A percentile compares a stretch with the other conserved stretches of the same genome.
These are phyloP conservation scores for Triangularia setosa DNA, from an alignment of 2,329 filamentous ascomycete genomes.

Conservation along the genomic window DNA sequence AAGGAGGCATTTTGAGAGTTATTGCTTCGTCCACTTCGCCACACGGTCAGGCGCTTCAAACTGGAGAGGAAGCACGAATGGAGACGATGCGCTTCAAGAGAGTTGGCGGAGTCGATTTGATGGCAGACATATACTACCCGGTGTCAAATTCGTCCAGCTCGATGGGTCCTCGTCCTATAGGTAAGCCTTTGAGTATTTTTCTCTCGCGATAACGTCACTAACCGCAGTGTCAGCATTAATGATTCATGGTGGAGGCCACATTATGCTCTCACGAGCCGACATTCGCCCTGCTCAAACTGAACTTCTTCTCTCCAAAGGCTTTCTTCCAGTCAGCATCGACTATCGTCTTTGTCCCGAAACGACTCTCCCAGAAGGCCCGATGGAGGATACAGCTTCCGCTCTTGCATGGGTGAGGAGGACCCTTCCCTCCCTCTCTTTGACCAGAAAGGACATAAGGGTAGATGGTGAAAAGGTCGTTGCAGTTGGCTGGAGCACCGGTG, in stretches of 20 bases:
- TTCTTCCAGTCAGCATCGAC: constrained; percentile 47
- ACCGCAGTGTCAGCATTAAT: constrained; percentile 34
- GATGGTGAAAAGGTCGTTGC: background rate
- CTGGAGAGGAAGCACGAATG: constrained; percentile 1
- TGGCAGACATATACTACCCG: constrained; percentile 34
- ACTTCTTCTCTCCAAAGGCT: constrained; percentile 35
- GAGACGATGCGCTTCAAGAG: constrained; percentile 25
- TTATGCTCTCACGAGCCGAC: constrained; percentile 37
- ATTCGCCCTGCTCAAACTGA: constrained; percentile 36
- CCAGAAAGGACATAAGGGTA: background rate
- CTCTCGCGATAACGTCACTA: background rate
- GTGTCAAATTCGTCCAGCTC: background rate
- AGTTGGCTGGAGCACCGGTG: constrained; percentile 41
- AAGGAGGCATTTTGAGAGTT: constrained; percentile 27
- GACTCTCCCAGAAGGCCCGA: constrained; percentile 41
- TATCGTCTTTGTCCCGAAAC: constrained; percentile 49
- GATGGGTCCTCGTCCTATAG: constrained; percentile 9
- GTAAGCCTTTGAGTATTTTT: constrained; percentile 5
- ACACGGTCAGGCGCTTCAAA: background rate
- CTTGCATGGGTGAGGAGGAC: constrained; percentile 25
- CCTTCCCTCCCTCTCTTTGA: background rate
- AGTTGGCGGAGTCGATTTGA: constrained; percentile 18
- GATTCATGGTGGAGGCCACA: constrained; percentile 43
- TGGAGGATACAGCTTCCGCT: constrained; percentile 43
- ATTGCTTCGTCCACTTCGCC: constrained; percentile 21